Conservation (phyloP, 768 basidiomycete genomes). For the Kwoniella shandongensis region DNA sequence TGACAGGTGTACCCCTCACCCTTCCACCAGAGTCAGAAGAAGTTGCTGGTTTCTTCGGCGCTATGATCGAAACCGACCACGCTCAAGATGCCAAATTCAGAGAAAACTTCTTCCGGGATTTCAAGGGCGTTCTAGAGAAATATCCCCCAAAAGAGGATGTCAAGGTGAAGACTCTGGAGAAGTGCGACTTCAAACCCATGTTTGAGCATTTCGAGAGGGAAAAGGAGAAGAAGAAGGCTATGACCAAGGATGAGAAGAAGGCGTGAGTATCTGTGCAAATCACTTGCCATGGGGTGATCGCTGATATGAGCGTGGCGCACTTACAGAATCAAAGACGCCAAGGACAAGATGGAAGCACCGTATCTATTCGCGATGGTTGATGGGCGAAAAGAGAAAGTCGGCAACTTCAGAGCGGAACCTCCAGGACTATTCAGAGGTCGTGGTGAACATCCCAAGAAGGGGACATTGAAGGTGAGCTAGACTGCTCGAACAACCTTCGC, state of each 20-base stretch:
- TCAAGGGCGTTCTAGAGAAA: constrained; percentile 70
- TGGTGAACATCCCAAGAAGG: constrained; percentile 97
- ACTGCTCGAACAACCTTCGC: not conserved
- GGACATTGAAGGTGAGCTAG: constrained; percentile 74
- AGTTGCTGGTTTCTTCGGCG: constrained; percentile 93
- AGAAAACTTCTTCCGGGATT: constrained; percentile 94
- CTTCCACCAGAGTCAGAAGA: constrained; percentile 88
- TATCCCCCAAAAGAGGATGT: constrained; percentile 75
- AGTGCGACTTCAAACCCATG: constrained; percentile 94
- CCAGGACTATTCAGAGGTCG: constrained; percentile 97
- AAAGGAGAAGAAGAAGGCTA: constrained; percentile 85
- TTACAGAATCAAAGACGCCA: constrained; percentile 67
- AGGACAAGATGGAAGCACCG: constrained; percentile 77
- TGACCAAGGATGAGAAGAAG: constrained; percentile 86
- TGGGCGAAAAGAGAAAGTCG: constrained; percentile 95
- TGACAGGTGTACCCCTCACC: constrained; percentile 69
- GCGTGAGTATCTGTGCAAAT: constrained; percentile 53
- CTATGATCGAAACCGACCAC: constrained; percentile 88
- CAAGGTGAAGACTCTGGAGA: constrained; percentile 70
- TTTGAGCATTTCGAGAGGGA: constrained; percentile 87
- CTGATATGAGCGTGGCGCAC: not conserved
- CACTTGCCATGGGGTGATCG: not conserved
- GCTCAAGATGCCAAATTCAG: constrained; percentile 83
- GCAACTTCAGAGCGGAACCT: constrained; percentile 97
- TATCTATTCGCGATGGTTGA: constrained; percentile 86